phyloP scores from a whole-genome alignment of 2,329 filamentous ascomycete species.

The Scedosporium minutisporum region DNA sequence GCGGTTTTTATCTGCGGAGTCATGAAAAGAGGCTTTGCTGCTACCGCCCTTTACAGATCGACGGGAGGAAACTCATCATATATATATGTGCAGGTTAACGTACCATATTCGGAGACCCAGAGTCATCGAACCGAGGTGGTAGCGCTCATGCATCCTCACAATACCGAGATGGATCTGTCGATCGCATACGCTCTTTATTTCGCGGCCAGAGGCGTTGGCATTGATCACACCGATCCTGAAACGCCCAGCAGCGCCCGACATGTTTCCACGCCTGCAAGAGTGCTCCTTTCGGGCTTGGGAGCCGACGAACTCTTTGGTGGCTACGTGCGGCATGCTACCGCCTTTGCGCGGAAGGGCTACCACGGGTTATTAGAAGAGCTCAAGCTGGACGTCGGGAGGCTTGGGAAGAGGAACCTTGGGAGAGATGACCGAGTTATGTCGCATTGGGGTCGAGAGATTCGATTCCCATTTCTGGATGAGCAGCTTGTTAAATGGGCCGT shows the following conservation, averaged over 20 bases:
- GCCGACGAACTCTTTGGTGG: constrained; percentile 95
- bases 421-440: constrained; percentile 87
- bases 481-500: constrained; percentile 74
- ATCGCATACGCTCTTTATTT: constrained; percentile 94
- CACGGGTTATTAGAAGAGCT: constrained; percentile 69
- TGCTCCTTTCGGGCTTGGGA: constrained; percentile 84
- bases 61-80: neutral
- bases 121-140: constrained; percentile 61
- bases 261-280: constrained; percentile 56
- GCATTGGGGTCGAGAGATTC: constrained; percentile 78
- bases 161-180: constrained; percentile 97
- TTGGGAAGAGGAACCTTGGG: constrained; percentile 90
- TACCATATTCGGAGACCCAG: constrained; percentile 68
- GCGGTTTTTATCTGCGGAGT: neutral
- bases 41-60: neutral
- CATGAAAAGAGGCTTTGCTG: neutral
- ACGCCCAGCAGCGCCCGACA: constrained; percentile 12
- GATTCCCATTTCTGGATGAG: constrained; percentile 89
- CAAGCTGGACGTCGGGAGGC: constrained; percentile 70
- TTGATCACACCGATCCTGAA: constrained; percentile 23
- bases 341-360: constrained; percentile 62
- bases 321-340: constrained; percentile 73
- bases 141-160: constrained; percentile 78
- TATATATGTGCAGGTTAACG: constrained; percentile 48
- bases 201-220: constrained; percentile 64